Conservation (phyloP, 2,329 filamentous ascomycete genomes). For the Blastomyces emzantsi region DNA sequence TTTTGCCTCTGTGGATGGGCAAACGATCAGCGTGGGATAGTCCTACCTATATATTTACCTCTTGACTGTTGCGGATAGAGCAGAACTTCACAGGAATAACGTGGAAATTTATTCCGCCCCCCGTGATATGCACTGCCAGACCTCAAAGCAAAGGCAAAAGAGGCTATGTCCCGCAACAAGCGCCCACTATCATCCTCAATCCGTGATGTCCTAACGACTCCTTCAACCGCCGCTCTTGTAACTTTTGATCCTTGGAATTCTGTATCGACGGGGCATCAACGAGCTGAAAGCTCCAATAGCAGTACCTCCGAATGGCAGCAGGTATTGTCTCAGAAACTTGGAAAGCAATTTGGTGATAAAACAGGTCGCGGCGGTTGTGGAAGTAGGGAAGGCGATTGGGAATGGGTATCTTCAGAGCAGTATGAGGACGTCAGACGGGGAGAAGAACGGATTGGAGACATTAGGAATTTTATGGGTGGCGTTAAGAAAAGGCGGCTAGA, state of each 20-base stretch:
- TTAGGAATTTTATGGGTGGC: constrained; percentile 41
- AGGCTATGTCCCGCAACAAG: constrained; percentile 17
- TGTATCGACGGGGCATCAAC: constrained; percentile 19
- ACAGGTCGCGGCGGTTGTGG: constrained; percentile 23
- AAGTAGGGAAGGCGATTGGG: constrained; percentile 46
- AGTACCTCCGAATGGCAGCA: constrained; percentile 18
- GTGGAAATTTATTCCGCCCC: background rate
- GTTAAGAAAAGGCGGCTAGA: constrained; percentile 37
- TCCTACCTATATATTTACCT: too few species aligned
- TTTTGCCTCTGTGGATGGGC: background rate
- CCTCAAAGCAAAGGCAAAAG: background rate
- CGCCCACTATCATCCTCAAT: constrained; percentile 19
- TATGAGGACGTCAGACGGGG: constrained; percentile 21
- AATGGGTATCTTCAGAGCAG: constrained; percentile 29
- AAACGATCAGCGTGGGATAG: background rate
- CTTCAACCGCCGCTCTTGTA: constrained; percentile 18
- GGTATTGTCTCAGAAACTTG: constrained; percentile 14
- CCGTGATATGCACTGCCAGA: background rate
- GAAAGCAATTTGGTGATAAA: constrained; percentile 13
- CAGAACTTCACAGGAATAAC: background rate
- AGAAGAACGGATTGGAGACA: constrained; percentile 30
- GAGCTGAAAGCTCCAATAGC: constrained; percentile 16
- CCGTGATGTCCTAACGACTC: constrained; percentile 18
- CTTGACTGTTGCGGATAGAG: background rate
- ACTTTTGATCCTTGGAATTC: constrained; percentile 20